Evolutionary conservation across 1,139 yeast species (phyloP).

Genomic region (Kodamaea fungicola): DNA sequence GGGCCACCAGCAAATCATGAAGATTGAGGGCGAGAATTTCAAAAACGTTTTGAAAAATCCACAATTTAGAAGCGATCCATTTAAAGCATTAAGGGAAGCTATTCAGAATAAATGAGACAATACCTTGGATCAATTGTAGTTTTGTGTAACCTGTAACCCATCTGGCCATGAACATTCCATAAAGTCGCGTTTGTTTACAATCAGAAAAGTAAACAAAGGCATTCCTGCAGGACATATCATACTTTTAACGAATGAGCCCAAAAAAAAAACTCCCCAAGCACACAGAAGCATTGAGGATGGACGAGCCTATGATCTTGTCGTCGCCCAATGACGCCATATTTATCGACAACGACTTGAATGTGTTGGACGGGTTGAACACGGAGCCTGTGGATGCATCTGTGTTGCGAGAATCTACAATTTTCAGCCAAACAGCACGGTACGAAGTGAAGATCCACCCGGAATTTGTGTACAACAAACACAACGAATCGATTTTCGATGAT

Average conservation of each 20-base stretch:
- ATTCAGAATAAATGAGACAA: slow-evolving; percentile 10
- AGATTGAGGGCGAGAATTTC: slow-evolving; percentile 54
- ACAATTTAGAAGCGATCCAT: slow-evolving; percentile 53
- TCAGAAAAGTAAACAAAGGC: neutral
- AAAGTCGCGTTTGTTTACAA: neutral
- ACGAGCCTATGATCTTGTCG: slow-evolving; percentile 5
- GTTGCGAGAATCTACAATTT: neutral
- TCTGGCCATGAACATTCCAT: neutral
- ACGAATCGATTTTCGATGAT: slow-evolving; percentile 43
- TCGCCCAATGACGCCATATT: slow-evolving; percentile 8
- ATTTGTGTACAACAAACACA: slow-evolving; percentile 34
- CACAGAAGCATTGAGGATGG: slow-evolving; percentile 3
- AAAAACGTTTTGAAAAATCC: slow-evolving; percentile 50
- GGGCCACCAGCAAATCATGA: slow-evolving; percentile 55
- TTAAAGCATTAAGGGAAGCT: slow-evolving; percentile 53
- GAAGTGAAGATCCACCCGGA: slow-evolving; percentile 15
- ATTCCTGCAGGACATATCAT: neutral
- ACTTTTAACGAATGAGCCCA: neutral
- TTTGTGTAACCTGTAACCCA: neutral
- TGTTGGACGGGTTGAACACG: slow-evolving; percentile 2
- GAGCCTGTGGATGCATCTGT: neutral
- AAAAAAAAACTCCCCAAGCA: neutral
- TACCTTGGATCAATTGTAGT: neutral
- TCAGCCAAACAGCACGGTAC: neutral
- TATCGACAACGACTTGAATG: slow-evolving; percentile 7